Evolutionary conservation across 495 filamentous ascomycete genomes (phyloP), one percentile per base, ranked within the genome.

Genomic region (Annulohypoxylon nitens): DNA sequence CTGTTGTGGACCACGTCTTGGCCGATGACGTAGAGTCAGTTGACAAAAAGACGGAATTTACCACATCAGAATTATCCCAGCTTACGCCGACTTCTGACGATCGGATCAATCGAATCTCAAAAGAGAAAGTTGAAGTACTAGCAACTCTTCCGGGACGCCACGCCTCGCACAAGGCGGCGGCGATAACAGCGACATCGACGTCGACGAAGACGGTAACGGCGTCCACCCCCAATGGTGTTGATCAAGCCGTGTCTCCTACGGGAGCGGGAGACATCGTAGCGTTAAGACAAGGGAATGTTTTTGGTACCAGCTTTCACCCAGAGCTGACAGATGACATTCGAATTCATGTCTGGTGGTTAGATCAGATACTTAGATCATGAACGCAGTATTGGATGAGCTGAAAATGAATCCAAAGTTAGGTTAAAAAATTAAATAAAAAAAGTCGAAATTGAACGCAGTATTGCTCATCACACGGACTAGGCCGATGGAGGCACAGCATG

Each of bases 271-370:
- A 97, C 75, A 94, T 99, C 51, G 88, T 99, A 54, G 96, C 96
- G 7, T 93, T 99, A 50, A 86, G 88, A 65, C 95, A 98, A 81
- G 93, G 93, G 11, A 98, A 98, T 83, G 93, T 97, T 1, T 94
- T 99, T 68, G 97, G 94, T 5, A 98, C 94, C 6, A 97, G 94
- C 78, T 99, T 98, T 77, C 97, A 99, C 77, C 96, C 97, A 0
- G 97, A 99, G 80, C 80, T 99, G 77, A 99, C 95, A 23, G 89
- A 89, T 23, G 96, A 99, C 80, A 84, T 88, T 66, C 86, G 96
- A 74, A 98, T 98, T 75, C 96, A 99, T 81, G 81, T 88, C 3
- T 99, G 96, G 96, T 99, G 96, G 96, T 75, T 99, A 77, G 79
- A 86, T 72, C 87, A 94, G 79, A 93, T 98, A 37, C 36, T 82